These are phyloP conservation scores for Aegle marmelos DNA, from an alignment of 345 rosid species.

Conservation along the genomic window DNA sequence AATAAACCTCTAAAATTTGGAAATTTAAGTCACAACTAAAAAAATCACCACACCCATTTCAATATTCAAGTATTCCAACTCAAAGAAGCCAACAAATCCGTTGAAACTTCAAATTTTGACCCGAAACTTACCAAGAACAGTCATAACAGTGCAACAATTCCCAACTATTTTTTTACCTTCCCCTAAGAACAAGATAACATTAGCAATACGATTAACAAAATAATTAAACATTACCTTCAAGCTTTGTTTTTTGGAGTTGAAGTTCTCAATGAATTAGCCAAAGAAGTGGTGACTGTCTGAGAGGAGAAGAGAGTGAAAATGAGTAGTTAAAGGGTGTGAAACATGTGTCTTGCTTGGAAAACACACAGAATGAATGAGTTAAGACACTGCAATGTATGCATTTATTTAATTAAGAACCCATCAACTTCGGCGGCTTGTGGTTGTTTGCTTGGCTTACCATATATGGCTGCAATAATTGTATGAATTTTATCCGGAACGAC, in stretches of 20 bases:
- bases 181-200: not conserved
- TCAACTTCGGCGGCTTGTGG: not conserved
- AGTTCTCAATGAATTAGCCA: not conserved
- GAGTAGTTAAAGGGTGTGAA: conserved; percentile 9
- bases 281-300: not conserved
- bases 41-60: not conserved
- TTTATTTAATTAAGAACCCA: not conserved
- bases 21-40: not conserved
- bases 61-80: not conserved
- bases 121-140: not conserved
- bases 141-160: not conserved
- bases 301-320: not conserved
- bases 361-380: not conserved
- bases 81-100: not conserved
- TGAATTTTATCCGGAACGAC: not conserved
- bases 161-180: not conserved
- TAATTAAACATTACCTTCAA: not conserved
- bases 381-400: not conserved
- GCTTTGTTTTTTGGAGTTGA: not conserved
- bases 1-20: not conserved
- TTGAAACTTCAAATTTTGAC: not conserved
- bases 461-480: not conserved
- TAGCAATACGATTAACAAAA: too few relatives aligned
- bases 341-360: not conserved
- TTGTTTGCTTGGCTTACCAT: not conserved